Conservation (phyloP, 1,139 yeast genomes). For the Nakaseomyces kungkrabaensis region DNA sequence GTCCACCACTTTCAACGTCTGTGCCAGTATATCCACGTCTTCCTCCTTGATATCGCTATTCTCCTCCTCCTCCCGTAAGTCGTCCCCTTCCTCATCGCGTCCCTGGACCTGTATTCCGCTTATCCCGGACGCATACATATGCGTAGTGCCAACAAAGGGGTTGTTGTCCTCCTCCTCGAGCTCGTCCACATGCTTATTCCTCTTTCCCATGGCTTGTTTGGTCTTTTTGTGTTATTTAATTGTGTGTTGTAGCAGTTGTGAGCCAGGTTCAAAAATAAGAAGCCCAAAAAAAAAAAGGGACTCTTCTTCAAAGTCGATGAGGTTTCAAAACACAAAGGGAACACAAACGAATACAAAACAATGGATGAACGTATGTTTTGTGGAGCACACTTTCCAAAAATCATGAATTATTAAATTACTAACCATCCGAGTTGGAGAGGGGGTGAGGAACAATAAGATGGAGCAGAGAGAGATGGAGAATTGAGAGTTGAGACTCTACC, state of each 20-base stretch:
- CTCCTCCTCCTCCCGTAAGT: background rate
- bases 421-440: too few relatives aligned
- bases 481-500: too few relatives aligned
- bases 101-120: background rate
- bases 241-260: too few relatives aligned
- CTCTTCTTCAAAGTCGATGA: too few relatives aligned
- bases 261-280: too few relatives aligned
- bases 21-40: conserved; percentile 5
- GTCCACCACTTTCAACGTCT: background rate
- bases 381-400: too few relatives aligned
- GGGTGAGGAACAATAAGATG: too few relatives aligned
- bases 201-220: background rate
- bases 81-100: background rate
- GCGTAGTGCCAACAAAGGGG: conserved; percentile 38
- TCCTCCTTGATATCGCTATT: conserved; percentile 4
- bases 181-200: background rate
- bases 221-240: background rate
- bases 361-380: background rate
- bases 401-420: too few relatives aligned
- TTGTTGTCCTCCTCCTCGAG: conserved; percentile 39
- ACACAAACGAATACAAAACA: background rate
- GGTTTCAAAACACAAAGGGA: too few relatives aligned
- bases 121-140: conserved; percentile 35
- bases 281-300: too few relatives aligned
- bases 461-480: too few relatives aligned